Percentiles rank a stretch among this genome's conserved stretches.
Conservation (phyloP, 176 grass and related monocot genomes). For the Oryza punctata region DNA sequence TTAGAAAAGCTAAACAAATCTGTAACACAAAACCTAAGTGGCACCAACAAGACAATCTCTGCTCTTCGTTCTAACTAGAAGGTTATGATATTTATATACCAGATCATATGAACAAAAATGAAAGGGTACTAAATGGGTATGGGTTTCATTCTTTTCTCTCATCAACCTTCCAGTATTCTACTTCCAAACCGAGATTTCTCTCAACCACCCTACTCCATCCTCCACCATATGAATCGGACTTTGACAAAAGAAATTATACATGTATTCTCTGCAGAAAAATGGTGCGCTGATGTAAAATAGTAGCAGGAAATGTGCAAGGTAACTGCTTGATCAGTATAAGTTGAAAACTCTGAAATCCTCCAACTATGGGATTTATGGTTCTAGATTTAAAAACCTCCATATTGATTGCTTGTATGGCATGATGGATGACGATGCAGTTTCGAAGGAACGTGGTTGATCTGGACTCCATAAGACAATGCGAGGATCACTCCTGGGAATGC, state of each 20-base stretch:
- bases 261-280: no score
- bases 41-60: not conserved
- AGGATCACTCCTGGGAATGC: not conserved
- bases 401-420: not conserved
- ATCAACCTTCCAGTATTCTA: no score
- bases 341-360: not conserved
- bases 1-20: not conserved
- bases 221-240: no score
- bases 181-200: no score
- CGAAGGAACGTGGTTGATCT: not conserved
- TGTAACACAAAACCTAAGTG: not conserved
- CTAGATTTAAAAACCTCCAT: not conserved
- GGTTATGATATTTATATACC: not conserved
- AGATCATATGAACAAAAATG: no score
- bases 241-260: no score
- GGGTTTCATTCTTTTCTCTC: no score
- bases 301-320: no score
- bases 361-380: no score
- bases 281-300: no score
- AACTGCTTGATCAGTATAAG: not conserved
- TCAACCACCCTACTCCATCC: no score
- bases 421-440: not conserved
- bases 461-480: not conserved
- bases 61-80: not conserved
- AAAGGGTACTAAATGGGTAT: no score